A percentile compares a stretch with the other conserved stretches of the same genome.
Evolutionary conservation across 345 rosid genomes (phyloP).

Genomic region (Pugionium dolabratum): DNA sequence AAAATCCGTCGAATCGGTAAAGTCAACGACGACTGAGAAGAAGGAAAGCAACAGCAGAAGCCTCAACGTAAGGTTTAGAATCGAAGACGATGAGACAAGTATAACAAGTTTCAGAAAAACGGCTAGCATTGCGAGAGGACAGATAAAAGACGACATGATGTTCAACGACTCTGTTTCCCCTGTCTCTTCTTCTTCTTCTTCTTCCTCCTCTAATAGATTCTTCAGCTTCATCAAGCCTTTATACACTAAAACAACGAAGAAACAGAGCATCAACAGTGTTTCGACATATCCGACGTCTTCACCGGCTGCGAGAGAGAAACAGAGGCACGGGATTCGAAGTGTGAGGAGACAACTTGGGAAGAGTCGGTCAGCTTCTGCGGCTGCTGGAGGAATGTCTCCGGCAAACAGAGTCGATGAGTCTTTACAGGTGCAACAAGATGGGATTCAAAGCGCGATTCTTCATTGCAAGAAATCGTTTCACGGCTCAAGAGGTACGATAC

Average conservation of each 20-base stretch:
- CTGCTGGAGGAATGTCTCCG: slow-evolving; percentile 51
- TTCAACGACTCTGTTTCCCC: slow-evolving; percentile 19
- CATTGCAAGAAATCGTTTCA: slow-evolving; percentile 94
- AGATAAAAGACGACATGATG: slow-evolving; percentile 18
- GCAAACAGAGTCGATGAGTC: slow-evolving; percentile 80
- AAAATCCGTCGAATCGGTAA: slow-evolving; percentile 42
- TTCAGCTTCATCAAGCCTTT: slow-evolving; percentile 74
- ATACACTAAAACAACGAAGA: slow-evolving; percentile 55
- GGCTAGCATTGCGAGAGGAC: slow-evolving; percentile 24
- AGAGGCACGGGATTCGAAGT: slow-evolving; percentile 52
- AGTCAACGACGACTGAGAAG: not conserved
- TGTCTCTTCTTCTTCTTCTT: not conserved
- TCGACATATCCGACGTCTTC: slow-evolving; percentile 49
- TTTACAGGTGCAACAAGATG: slow-evolving; percentile 77
- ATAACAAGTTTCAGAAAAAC: slow-evolving; percentile 31
- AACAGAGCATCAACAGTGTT: slow-evolving; percentile 18
- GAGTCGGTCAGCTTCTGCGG: slow-evolving; percentile 67
- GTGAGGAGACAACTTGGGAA: slow-evolving; percentile 62
- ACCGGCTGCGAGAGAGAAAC: slow-evolving; percentile 52
- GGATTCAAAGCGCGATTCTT: slow-evolving; percentile 89
- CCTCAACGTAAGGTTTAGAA: slow-evolving; percentile 49
- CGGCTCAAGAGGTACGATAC: slow-evolving; percentile 46
- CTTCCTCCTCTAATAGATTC: slow-evolving; percentile 49
- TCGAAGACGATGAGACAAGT: slow-evolving; percentile 41
- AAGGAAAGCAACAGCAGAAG: slow-evolving; percentile 37